Evolutionary conservation across 2,329 filamentous ascomycete species (phyloP).

Genomic region (Claviceps monticola): DNA sequence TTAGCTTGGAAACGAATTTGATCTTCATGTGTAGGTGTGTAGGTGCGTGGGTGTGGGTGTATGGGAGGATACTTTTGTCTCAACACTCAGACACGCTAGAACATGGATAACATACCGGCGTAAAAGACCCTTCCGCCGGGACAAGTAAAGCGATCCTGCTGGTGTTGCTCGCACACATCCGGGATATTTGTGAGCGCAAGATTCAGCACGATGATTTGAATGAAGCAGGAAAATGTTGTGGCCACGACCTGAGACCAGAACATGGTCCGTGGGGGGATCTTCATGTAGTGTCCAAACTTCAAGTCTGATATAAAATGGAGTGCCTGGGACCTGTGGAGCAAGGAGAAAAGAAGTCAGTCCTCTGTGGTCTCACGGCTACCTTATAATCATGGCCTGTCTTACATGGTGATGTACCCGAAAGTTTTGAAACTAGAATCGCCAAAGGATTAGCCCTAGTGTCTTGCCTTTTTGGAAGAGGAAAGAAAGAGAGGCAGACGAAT

Average conservation of each 20-base stretch:
- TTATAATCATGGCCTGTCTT: slow-evolving; percentile 2
- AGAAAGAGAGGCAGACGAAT: no score
- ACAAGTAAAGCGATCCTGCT: slow-evolving; percentile 47
- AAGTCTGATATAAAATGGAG: slow-evolving; percentile 51
- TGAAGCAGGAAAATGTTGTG: slow-evolving; percentile 50
- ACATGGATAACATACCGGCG: slow-evolving; percentile 27
- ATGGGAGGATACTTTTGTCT: neutral
- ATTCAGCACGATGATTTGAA: slow-evolving; percentile 52
- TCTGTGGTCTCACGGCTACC: neutral
- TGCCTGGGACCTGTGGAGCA: slow-evolving; percentile 35
- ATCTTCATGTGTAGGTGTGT: neutral
- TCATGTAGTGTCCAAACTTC: slow-evolving; percentile 64
- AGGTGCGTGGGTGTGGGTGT: neutral
- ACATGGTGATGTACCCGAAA: slow-evolving; percentile 48
- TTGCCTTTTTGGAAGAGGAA: no score
- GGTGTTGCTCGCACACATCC: slow-evolving; percentile 45
- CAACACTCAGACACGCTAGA: neutral
- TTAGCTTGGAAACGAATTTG: neutral
- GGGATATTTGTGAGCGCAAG: slow-evolving; percentile 46
- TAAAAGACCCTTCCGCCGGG: slow-evolving; percentile 52
- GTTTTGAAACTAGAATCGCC: slow-evolving; percentile 39
- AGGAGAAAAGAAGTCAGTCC: slow-evolving; percentile 5
- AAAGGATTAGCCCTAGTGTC: neutral
- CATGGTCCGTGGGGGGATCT: slow-evolving; percentile 51
- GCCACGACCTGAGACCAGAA: slow-evolving; percentile 53